These are phyloP conservation scores for Ustilago cynodontis DNA, from an alignment of 1,284 basidiomycete species.

Conservation along the genomic window DNA sequence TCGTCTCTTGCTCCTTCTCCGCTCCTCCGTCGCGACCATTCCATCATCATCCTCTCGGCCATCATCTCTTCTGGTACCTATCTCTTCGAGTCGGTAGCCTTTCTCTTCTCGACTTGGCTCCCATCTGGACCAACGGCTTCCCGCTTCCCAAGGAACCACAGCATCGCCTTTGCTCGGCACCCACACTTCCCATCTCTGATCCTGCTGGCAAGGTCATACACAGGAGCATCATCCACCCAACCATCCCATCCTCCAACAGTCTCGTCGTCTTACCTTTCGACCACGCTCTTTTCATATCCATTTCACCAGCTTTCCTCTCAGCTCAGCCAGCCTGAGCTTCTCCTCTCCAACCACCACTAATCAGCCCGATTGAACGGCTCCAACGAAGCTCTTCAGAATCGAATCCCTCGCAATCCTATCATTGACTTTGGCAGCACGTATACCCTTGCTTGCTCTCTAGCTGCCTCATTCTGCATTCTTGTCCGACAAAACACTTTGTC, in stretches of 20 bases:
- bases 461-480: not conserved
- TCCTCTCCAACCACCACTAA: too few species aligned
- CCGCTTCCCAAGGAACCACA: not conserved
- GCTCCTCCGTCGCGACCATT: constrained; percentile 3
- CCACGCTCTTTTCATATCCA: not conserved
- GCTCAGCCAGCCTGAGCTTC: not conserved
- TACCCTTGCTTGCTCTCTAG: constrained; percentile 1
- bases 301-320: too few species aligned
- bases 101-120: not conserved
- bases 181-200: constrained; percentile 9
- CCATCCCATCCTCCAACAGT: not conserved
- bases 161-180: not conserved
- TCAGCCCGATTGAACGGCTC: too few species aligned
- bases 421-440: not conserved
- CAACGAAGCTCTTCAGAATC: too few species aligned
- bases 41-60: not conserved
- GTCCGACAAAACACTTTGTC: too few species aligned
- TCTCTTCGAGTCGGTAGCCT: not conserved
- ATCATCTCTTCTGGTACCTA: not conserved
- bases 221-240: too few species aligned
- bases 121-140: not conserved
- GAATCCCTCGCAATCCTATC: too few species aligned
- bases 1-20: too few species aligned
- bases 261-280: not conserved
- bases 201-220: constrained; percentile 26